Conservation (phyloP, 2,329 filamentous ascomycete species). For the Fusarium longipes region DNA sequence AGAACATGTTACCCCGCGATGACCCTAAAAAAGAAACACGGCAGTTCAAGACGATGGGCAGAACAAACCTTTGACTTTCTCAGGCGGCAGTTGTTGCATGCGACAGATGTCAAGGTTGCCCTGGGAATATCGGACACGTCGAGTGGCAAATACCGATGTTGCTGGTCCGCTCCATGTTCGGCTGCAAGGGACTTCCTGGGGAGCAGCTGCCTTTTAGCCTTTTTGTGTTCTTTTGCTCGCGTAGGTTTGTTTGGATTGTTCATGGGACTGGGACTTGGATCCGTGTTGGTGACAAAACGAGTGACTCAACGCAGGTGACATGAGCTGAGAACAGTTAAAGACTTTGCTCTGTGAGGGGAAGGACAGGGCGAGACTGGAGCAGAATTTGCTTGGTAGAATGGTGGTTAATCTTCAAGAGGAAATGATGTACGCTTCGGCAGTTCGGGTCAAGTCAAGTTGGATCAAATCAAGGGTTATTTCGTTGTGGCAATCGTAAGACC, state of each 20-base stretch:
- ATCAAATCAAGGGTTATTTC: background rate
- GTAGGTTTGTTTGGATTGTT: constrained; percentile 3
- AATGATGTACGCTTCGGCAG: background rate
- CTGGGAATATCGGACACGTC: constrained; percentile 4
- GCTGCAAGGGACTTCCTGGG: background rate
- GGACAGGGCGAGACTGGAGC: background rate
- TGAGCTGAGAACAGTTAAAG: background rate
- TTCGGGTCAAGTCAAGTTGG: background rate
- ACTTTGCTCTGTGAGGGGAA: background rate
- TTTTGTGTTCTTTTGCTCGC: constrained; percentile 19
- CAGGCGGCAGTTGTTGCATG: constrained; percentile 21
- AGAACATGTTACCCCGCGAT: constrained; percentile 1
- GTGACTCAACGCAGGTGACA: background rate
- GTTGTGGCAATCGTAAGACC: background rate
- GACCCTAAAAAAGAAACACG: background rate
- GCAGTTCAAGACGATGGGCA: no score
- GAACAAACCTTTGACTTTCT: constrained; percentile 27
- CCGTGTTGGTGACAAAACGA: background rate
- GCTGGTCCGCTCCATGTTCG: background rate
- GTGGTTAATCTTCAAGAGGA: background rate
- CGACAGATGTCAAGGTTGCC: constrained; percentile 18
- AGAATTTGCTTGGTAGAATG: background rate
- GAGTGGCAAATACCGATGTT: constrained; percentile 5
- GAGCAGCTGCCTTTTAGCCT: constrained; percentile 17
- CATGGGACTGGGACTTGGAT: background rate